Evolutionary conservation across 2,329 filamentous ascomycete genomes (phyloP).

Genomic region (Emmonsia crescens): DNA sequence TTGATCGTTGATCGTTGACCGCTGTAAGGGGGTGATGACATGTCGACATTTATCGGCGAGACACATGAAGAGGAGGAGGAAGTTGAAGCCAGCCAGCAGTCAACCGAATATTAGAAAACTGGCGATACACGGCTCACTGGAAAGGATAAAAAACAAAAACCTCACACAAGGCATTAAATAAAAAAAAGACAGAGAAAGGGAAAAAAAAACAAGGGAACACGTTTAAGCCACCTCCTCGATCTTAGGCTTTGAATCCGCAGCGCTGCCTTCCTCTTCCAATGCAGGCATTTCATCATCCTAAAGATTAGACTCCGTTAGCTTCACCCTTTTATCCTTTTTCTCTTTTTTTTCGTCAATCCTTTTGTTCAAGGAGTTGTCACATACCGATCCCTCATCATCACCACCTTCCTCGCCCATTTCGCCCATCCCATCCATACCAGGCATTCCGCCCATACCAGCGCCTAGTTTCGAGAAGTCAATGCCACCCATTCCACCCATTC

Average conservation of each 20-base stretch:
- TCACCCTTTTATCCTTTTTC: background rate
- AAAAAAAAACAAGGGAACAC: background rate
- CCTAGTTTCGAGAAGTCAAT: constrained; percentile 19
- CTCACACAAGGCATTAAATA: background rate
- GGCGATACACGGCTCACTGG: background rate
- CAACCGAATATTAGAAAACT: background rate
- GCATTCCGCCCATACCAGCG: constrained; percentile 24
- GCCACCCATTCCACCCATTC: constrained; percentile 31
- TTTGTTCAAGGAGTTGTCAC: background rate
- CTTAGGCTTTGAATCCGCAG: constrained; percentile 24
- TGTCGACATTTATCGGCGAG: background rate
- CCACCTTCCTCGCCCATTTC: constrained; percentile 23
- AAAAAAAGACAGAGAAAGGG: background rate
- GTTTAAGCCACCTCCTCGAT: constrained; percentile 18
- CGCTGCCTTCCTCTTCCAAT: constrained; percentile 48
- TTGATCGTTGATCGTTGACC: background rate
- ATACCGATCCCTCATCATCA: constrained; percentile 25
- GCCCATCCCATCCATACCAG: constrained; percentile 22
- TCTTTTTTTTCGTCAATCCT: background rate
- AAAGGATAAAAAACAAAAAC: background rate
- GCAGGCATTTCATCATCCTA: constrained; percentile 78
- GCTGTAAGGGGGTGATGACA: background rate
- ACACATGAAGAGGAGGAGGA: background rate
- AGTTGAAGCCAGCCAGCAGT: background rate
- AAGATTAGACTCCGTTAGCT: constrained; percentile 7